Conservation (phyloP, 495 filamentous ascomycete species). For the Geopyxis carbonaria region DNA sequence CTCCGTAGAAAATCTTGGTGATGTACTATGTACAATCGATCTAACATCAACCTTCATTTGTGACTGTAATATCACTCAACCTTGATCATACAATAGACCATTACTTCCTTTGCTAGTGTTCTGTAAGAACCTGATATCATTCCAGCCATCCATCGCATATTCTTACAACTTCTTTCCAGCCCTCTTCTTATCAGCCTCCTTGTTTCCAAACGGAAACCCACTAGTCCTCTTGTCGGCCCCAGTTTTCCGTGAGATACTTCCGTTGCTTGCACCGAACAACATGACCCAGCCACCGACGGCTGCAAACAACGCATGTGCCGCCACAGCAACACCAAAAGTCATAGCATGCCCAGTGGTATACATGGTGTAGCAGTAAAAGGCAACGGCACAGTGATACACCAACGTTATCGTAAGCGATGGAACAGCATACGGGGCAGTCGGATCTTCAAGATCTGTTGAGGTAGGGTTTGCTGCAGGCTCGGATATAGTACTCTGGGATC, state of each 20-base stretch:
- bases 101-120: too few species aligned
- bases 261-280: conserved; percentile 50
- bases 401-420: conserved; percentile 50
- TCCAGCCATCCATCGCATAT: too few species aligned
- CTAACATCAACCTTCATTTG: too few species aligned
- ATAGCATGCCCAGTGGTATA: conserved; percentile 38
- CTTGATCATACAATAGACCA: too few species aligned
- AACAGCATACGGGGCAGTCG: conserved; percentile 48
- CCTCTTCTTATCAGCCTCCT: conserved; percentile 45
- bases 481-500: conserved; percentile 20
- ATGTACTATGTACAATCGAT: too few species aligned
- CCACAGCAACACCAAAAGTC: conserved; percentile 38
- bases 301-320: conserved; percentile 36
- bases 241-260: conserved; percentile 47
- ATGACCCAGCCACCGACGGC: conserved; percentile 54
- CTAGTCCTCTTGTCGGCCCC: conserved; percentile 64
- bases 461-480: conserved; percentile 24
- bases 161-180: conserved; percentile 27
- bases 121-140: too few species aligned
- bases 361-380: conserved; percentile 52
- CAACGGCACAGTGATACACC: conserved; percentile 42
- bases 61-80: too few species aligned
- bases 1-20: too few species aligned
- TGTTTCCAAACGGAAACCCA: conserved; percentile 70
- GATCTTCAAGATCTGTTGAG: conserved; percentile 30